Conservation (phyloP, 148 eudicot species). For the Heliosperma pusillum region DNA sequence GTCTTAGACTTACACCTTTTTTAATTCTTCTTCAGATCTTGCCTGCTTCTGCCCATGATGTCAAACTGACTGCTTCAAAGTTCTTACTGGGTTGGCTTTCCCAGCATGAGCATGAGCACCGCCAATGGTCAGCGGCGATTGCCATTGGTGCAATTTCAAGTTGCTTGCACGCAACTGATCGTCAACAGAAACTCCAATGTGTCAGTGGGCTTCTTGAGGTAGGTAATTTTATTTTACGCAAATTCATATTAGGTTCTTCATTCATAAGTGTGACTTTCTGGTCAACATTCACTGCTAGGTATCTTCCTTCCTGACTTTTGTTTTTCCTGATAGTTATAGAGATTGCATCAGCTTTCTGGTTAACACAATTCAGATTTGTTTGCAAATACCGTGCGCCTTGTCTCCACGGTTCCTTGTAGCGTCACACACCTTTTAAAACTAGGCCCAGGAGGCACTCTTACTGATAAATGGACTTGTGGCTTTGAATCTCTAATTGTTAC, state of each 20-base stretch:
- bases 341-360: background rate
- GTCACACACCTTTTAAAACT: background rate
- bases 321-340: background rate
- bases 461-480: background rate
- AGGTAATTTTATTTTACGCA: constrained; percentile 4
- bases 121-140: constrained; percentile 98
- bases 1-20: background rate
- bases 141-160: constrained; percentile 81
- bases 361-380: background rate
- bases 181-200: constrained; percentile 59
- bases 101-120: constrained; percentile 87
- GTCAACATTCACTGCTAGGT: background rate
- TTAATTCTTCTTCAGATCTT: constrained; percentile 48
- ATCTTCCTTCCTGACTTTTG: background rate
- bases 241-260: background rate
- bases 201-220: constrained; percentile 80
- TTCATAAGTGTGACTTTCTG: background rate
- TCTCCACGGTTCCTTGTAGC: background rate
- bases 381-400: too few species aligned
- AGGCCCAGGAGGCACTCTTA: too few species aligned
- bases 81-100: constrained; percentile 75
- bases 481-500: background rate
- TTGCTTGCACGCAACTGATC: constrained; percentile 77
- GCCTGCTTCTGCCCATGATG: constrained; percentile 79
- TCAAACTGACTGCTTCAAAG: constrained; percentile 67